A percentile compares a stretch with the other conserved stretches of the same genome.
These are phyloP conservation scores for Claviceps sp. DNA, from an alignment of 2,329 filamentous ascomycete species.

Conservation along the genomic window DNA sequence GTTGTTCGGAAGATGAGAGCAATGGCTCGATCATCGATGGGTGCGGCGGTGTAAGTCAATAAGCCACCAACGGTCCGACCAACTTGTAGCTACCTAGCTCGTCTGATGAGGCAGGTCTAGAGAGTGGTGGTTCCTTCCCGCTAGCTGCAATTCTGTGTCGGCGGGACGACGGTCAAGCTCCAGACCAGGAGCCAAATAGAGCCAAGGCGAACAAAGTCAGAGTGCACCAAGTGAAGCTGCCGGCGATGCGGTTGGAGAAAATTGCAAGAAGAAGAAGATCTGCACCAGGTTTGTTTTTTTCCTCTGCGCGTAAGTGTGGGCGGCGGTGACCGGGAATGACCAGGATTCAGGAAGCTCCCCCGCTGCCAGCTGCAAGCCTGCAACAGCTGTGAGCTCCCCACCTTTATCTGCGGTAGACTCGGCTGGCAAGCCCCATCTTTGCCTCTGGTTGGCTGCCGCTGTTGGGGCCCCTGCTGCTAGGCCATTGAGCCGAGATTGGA, in stretches of 20 bases:
- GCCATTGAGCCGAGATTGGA: constrained; percentile 6
- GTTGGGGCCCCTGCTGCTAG: constrained; percentile 4
- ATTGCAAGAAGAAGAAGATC: background rate
- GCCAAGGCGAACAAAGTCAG: too few relatives aligned
- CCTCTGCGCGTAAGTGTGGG: background rate
- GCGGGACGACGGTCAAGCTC: background rate
- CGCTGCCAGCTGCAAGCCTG: background rate
- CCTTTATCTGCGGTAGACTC: background rate
- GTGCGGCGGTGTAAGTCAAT: constrained; percentile 5
- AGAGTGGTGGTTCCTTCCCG: constrained; percentile 1
- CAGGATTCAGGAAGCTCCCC: background rate
- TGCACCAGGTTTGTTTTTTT: background rate
- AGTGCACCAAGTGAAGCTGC: background rate
- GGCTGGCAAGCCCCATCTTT: background rate
- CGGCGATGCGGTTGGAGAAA: background rate
- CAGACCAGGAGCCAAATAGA: background rate
- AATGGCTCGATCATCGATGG: background rate
- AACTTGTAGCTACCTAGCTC: too few relatives aligned
- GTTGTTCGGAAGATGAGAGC: background rate
- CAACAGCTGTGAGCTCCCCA: background rate
- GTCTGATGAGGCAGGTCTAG: background rate
- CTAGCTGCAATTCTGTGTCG: background rate
- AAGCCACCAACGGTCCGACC: constrained; percentile 2
- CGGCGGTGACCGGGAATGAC: background rate
- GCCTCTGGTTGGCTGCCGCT: background rate